Percentiles rank a stretch among this genome's conserved stretches.
Evolutionary conservation across 768 basidiomycete genomes (phyloP).

Genomic region (Termitomyces sp.): DNA sequence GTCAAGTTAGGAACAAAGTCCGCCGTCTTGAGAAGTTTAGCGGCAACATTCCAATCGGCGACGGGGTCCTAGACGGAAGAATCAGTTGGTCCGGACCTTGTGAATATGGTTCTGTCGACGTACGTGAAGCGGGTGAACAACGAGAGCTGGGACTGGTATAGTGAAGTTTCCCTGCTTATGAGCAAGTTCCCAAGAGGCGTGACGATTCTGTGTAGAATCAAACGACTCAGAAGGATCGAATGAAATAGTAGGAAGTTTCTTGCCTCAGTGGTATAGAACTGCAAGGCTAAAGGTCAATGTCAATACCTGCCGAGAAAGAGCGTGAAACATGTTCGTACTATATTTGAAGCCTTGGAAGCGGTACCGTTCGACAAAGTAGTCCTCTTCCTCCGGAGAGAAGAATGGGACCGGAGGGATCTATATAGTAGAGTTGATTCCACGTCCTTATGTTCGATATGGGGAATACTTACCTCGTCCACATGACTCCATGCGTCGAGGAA

Average conservation of each 20-base stretch:
- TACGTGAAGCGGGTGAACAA: slow-evolving; percentile 38
- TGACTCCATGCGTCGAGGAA: slow-evolving; percentile 54
- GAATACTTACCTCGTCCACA: slow-evolving; percentile 35
- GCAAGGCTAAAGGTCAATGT: slow-evolving; percentile 41
- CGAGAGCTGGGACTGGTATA: slow-evolving; percentile 40
- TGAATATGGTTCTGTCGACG: neutral
- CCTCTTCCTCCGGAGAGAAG: slow-evolving; percentile 58
- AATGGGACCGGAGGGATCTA: slow-evolving; percentile 64
- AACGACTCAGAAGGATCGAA: neutral
- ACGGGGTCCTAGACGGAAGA: slow-evolving; percentile 40
- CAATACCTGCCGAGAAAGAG: neutral
- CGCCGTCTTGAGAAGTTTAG: slow-evolving; percentile 33
- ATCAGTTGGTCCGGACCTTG: neutral
- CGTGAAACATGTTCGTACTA: slow-evolving; percentile 38
- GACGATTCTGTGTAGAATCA: slow-evolving; percentile 33
- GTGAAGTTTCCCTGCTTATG: slow-evolving; percentile 45
- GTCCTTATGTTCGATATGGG: too few relatives aligned
- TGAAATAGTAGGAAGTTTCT: neutral
- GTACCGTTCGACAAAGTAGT: slow-evolving; percentile 68
- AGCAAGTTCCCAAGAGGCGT: slow-evolving; percentile 35
- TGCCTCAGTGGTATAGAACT: slow-evolving; percentile 63
- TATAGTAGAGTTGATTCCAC: too few relatives aligned
- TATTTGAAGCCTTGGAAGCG: slow-evolving; percentile 52
- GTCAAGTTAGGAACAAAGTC: slow-evolving; percentile 36
- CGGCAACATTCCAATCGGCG: slow-evolving; percentile 36